Evolutionary conservation across 139 green algal genomes (phyloP), one percentile per base, ranked within the genome.

Genomic region (Chlorella sorokiniana): DNA sequence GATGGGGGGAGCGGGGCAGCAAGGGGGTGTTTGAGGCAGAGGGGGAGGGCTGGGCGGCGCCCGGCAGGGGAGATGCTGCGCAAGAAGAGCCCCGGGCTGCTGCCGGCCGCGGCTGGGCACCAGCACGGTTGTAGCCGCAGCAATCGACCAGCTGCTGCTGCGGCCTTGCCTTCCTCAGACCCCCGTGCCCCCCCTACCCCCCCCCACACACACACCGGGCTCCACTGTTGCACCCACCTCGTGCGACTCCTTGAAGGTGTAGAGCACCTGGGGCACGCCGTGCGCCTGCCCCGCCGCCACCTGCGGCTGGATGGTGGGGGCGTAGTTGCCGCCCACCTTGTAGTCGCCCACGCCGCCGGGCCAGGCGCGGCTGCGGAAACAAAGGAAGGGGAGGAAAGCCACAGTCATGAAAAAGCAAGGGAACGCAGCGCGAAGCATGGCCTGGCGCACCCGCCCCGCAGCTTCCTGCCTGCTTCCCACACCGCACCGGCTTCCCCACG

Each of bases 281-380:
- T 86, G 52, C 45, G 27, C 37, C 31, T 61, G 22, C 51, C 42
- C 41, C n/a, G 87, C 87, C 63, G 85, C 40, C 56, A 75, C 80
- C 74, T 96, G 93, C 5, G 91, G 90, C 23, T 70, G 35, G 33
- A 97, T 89, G 1, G 93, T 97, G 20, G 92, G 89, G 10, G 88
- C 90, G 73, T 97, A 97, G 86, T 97, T 97, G 65, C 88, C 86
- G 45, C 86, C 92, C 2, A 93, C 75, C 67, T 97, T 97, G 75
- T 78, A 59, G 29, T 91, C 81, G 4, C 94, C 94, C 22, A 90
- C 85, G 25, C 94, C 94, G 1, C 94, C 94, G 0, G 93, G 92
- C 87, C 89, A 97, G 11, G 94, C 94, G 1, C 94, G 82, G 31
- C 90, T 87, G 62, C 37, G 20, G 29, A 6, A 22, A 20, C 37